phyloP scores from a whole-genome alignment of 208 protist species.

The Acanthamoeba quina region DNA sequence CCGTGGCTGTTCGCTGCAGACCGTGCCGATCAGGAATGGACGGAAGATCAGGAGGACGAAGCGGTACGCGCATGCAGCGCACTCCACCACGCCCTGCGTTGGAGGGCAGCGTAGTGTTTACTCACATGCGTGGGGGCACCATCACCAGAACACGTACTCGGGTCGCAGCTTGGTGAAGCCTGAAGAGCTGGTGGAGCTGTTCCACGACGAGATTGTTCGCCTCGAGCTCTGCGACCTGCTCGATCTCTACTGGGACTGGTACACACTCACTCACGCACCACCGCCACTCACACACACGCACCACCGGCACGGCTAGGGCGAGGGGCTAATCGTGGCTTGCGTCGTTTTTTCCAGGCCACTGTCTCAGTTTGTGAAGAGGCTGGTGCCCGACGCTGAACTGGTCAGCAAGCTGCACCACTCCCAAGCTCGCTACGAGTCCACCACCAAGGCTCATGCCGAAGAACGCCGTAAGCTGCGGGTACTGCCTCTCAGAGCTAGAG shows the following conservation, averaged over 20 bases:
- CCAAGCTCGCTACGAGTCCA: neutral
- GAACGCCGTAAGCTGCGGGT: neutral
- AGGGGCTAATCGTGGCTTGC: too few species aligned
- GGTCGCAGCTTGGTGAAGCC: neutral
- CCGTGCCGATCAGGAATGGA: neutral
- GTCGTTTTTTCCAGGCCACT: neutral
- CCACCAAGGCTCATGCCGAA: neutral
- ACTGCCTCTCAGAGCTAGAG: neutral
- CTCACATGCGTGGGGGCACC: neutral
- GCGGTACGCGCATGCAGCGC: neutral
- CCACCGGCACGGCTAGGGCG: neutral
- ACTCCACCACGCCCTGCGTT: neutral
- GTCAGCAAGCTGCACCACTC: neutral
- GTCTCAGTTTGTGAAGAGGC: neutral
- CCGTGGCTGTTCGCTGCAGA: neutral
- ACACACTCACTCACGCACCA: neutral
- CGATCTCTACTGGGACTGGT: constrained; percentile 27
- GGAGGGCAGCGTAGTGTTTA: neutral
- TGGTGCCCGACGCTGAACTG: neutral
- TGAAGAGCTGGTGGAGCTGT: neutral
- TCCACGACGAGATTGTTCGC: neutral
- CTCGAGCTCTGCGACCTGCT: neutral
- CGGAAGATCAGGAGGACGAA: constrained; percentile 1
- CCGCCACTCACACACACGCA: too few species aligned
- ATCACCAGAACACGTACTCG: neutral